Percentiles rank a stretch among this genome's conserved stretches.
phyloP scores from a whole-genome alignment of 257 asterid genomes.

The Petunia axillaris region DNA sequence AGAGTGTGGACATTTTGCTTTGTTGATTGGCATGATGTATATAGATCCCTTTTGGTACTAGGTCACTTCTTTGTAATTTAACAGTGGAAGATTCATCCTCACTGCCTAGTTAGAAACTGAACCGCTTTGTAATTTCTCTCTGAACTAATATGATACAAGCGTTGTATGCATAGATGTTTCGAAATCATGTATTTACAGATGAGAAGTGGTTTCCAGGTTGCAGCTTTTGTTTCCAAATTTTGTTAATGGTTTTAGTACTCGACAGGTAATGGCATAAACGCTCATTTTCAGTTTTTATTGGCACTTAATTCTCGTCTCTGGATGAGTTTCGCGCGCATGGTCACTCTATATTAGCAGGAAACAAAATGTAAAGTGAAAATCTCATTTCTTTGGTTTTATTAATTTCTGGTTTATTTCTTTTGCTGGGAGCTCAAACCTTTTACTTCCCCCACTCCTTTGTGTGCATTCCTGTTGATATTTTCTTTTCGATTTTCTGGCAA shows the following conservation, averaged over 20 bases:
- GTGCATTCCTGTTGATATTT: no score
- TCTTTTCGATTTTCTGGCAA: no score
- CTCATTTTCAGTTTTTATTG: neutral
- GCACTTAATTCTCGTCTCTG: neutral
- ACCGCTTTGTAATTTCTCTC: neutral
- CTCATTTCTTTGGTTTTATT: neutral
- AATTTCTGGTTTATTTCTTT: neutral
- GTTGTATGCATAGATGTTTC: neutral
- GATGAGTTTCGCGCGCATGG: neutral
- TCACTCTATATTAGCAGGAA: neutral
- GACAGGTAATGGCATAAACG: neutral
- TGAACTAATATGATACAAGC: neutral
- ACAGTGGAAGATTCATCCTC: slow-evolving; percentile 7
- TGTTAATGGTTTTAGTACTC: neutral
- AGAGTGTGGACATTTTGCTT: neutral
- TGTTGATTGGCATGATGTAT: neutral
- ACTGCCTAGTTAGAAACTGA: neutral
- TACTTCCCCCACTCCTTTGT: no score
- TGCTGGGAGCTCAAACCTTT: no score
- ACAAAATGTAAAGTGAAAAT: neutral
- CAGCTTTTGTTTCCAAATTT: neutral
- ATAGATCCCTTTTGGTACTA: neutral
- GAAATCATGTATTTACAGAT: neutral
- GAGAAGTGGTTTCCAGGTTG: neutral
- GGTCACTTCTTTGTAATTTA: neutral